A percentile compares a stretch with the other conserved stretches of the same genome.
These are phyloP conservation scores for Penicillium simplicissimum DNA, from an alignment of 495 filamentous ascomycete species.

Conservation along the genomic window DNA sequence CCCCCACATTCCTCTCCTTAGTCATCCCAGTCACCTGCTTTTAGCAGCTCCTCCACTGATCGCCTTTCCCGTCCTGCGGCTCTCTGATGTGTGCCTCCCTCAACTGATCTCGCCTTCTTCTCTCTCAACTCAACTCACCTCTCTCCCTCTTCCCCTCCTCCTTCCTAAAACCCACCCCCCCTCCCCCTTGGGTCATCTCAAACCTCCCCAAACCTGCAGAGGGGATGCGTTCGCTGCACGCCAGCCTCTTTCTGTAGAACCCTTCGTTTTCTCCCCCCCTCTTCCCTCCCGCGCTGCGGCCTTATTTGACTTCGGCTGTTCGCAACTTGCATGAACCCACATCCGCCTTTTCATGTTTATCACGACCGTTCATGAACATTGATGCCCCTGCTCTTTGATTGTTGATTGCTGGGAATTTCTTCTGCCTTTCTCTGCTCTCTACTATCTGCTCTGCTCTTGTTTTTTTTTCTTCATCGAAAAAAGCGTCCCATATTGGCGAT, in stretches of 20 bases:
- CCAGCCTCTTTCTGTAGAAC: slow-evolving; percentile 20
- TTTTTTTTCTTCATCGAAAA: neutral
- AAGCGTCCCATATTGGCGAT: neutral
- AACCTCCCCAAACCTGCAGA: slow-evolving; percentile 25
- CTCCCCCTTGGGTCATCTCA: slow-evolving; percentile 25
- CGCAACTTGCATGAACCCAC: slow-evolving; percentile 14
- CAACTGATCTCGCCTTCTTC: slow-evolving; percentile 5
- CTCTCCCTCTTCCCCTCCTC: slow-evolving; percentile 18
- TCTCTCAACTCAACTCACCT: slow-evolving; percentile 8
- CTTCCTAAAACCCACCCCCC: slow-evolving; percentile 6
- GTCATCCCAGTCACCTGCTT: slow-evolving; percentile 16
- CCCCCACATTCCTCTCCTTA: slow-evolving; percentile 12
- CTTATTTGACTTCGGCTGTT: slow-evolving; percentile 23
- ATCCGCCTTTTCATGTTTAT: slow-evolving; percentile 30
- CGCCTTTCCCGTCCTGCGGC: slow-evolving; percentile 26
- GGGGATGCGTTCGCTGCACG: slow-evolving; percentile 38
- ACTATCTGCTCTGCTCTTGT: neutral
- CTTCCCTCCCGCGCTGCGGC: slow-evolving; percentile 15
- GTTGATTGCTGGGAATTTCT: neutral
- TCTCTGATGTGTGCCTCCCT: slow-evolving; percentile 15
- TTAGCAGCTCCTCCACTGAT: slow-evolving; percentile 18
- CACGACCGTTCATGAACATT: slow-evolving; percentile 61
- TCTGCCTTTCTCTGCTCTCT: slow-evolving; percentile 3
- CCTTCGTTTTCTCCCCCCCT: slow-evolving; percentile 1
- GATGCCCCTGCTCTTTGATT: slow-evolving; percentile 44